A percentile compares a stretch with the other conserved stretches of the same genome.
These are phyloP conservation scores for Cladochytrium replicatum DNA, from an alignment of 192 early-diverging fungal genomes.

Conservation along the genomic window DNA sequence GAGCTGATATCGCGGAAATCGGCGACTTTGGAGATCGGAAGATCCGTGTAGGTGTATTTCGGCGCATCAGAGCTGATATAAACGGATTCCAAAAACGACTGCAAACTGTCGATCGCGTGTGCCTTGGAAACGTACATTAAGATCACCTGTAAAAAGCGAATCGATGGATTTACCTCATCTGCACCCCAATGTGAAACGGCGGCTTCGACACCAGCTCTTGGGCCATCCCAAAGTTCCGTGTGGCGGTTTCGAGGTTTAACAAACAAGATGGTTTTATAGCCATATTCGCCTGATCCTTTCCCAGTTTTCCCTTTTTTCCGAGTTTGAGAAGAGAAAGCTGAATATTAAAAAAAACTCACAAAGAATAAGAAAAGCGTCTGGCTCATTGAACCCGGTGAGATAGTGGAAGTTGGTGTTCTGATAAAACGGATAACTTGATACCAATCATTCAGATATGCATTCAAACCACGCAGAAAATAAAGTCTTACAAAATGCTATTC, in stretches of 20 bases:
- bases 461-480: too few species aligned
- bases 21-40: too few species aligned
- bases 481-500: conserved; percentile 72
- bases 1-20: too few species aligned
- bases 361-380: conserved; percentile 64
- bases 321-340: not conserved
- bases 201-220: conserved; percentile 69
- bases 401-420: conserved; percentile 90
- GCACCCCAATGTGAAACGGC: conserved; percentile 70
- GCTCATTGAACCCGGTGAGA: conserved; percentile 85
- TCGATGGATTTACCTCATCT: conserved; percentile 71
- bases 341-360: not conserved
- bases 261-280: conserved; percentile 80
- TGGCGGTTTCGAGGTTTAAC: conserved; percentile 63
- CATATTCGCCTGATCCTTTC: conserved; percentile 17
- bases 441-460: not conserved
- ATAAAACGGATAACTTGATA: conserved; percentile 71
- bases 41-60: too few species aligned
- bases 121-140: too few species aligned
- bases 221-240: conserved; percentile 88
- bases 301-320: not conserved
- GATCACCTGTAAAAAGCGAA: not conserved
- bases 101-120: too few species aligned
- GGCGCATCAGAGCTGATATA: too few species aligned
- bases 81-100: too few species aligned